Conservation (phyloP, 805 yeast genomes). For the Candida wancherniae region DNA sequence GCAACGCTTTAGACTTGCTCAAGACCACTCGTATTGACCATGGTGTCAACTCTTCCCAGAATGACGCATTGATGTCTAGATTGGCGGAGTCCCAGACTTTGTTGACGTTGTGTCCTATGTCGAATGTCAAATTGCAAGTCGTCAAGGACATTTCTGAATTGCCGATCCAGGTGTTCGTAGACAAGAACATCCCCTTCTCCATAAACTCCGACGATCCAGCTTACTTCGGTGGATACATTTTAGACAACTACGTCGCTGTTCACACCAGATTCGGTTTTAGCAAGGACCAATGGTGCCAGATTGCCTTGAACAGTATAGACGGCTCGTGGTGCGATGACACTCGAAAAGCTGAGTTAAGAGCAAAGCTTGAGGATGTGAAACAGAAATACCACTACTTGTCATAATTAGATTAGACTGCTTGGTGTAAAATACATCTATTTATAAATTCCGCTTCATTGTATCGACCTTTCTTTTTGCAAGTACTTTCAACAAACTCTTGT, state of each 20-base stretch:
- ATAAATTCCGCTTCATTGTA: no score
- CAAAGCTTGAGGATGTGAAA: constrained; percentile 40
- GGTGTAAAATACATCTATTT: no score
- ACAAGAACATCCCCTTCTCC: constrained; percentile 62
- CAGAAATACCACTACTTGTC: constrained; percentile 29
- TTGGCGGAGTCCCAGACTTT: constrained; percentile 52
- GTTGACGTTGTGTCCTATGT: constrained; percentile 72
- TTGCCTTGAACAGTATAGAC: constrained; percentile 60
- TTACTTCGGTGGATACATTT: constrained; percentile 78
- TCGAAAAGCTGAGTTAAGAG: constrained; percentile 48
- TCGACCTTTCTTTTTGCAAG: no score
- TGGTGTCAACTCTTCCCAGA: constrained; percentile 64
- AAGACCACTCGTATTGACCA: constrained; percentile 70
- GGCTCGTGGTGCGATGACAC: constrained; percentile 70
- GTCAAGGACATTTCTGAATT: constrained; percentile 62
- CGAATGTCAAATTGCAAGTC: constrained; percentile 72
- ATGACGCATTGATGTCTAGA: constrained; percentile 48
- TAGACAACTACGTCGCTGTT: constrained; percentile 68
- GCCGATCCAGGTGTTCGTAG: constrained; percentile 60
- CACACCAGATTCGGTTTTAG: constrained; percentile 63
- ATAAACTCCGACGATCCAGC: constrained; percentile 57
- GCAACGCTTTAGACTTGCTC: constrained; percentile 49
- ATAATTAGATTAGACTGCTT: background rate
- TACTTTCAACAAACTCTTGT: no score
- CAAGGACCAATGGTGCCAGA: constrained; percentile 53